Evolutionary conservation across 148 eudicot genomes (phyloP), one percentile per base, ranked within the genome.

Genomic region (Rhododendron mucronatum): DNA sequence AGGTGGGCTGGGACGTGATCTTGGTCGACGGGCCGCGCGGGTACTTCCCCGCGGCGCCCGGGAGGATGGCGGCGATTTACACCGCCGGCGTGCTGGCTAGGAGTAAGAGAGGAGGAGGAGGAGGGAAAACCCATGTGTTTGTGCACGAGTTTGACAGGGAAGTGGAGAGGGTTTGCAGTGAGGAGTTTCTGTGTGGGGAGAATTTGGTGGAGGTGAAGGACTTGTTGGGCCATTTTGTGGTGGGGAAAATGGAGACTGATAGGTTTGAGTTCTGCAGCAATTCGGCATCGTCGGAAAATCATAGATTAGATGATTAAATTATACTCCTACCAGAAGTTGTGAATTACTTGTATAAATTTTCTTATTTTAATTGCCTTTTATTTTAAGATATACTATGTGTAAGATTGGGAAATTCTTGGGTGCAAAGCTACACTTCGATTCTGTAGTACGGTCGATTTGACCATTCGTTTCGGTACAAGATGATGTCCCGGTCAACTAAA

Each of bases 21-120:
- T 5, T 97, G 59, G 88, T 96, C n/a, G 99, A 95, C 51, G 99
- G 99, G 3, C 99, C 98, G 2, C 80, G 92, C 0, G 98, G 98
- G 16, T 91, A 89, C 83, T 89, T 87, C 12, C 75, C 92, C 33
- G 83, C 86, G 15, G 85, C 89, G 53, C 95, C 99, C 10, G 99
- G 99, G 51, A 86, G 96, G 80, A 90, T 90, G 92, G 63, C 98
- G 80, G 91, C 98, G 57, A 93, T 97, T 3, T 95, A 90, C 83
- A 93, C 92, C 7, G 94, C 99, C 47, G 94, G 92, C 0, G 99
- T 95, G 26, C 41, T 95, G 81, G 98, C 95, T 4, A 86, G 98
- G 91, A 96, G 90, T 51, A 92, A 86, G 71, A 84, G 85, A 44
- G 84, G 87, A 53, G 85, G 87, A 30, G 85, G 87, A 30, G 84